Conservation (phyloP, 768 basidiomycete species). For the Boletellus sp. region DNA sequence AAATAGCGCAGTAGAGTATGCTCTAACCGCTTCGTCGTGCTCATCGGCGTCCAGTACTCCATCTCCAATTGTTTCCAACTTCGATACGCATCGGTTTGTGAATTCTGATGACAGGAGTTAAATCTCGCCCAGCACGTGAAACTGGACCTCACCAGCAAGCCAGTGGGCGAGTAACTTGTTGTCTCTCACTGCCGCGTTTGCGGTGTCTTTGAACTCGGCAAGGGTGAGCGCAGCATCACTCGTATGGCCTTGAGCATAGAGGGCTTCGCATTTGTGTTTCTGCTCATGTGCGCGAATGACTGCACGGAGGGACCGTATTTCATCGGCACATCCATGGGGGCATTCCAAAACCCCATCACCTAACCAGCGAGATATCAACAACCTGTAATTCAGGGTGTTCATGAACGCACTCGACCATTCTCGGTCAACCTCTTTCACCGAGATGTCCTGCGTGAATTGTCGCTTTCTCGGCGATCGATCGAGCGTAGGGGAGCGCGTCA, state of each 20-base stretch:
- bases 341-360: too few relatives aligned
- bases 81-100: neutral
- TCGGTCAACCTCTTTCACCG: too few relatives aligned
- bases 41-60: neutral
- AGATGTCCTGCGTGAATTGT: too few relatives aligned
- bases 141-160: neutral
- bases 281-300: neutral
- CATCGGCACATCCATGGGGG: neutral
- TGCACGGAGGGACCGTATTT: neutral
- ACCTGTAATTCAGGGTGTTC: too few relatives aligned
- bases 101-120: neutral
- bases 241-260: neutral
- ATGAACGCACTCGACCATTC: too few relatives aligned
- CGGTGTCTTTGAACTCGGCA: neutral
- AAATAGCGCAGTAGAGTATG: neutral
- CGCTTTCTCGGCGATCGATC: too few relatives aligned
- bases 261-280: neutral
- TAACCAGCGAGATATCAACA: too few relatives aligned
- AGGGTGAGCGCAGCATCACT: neutral
- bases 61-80: neutral
- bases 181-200: neutral
- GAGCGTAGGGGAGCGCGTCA: too few relatives aligned
- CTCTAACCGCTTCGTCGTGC: neutral
- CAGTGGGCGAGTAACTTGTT: neutral
- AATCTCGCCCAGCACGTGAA: neutral